Percentiles rank a stretch among this genome's conserved stretches.
These are phyloP conservation scores for Erodium texanum DNA, from an alignment of 441 rosid genomes.

Conservation along the genomic window DNA sequence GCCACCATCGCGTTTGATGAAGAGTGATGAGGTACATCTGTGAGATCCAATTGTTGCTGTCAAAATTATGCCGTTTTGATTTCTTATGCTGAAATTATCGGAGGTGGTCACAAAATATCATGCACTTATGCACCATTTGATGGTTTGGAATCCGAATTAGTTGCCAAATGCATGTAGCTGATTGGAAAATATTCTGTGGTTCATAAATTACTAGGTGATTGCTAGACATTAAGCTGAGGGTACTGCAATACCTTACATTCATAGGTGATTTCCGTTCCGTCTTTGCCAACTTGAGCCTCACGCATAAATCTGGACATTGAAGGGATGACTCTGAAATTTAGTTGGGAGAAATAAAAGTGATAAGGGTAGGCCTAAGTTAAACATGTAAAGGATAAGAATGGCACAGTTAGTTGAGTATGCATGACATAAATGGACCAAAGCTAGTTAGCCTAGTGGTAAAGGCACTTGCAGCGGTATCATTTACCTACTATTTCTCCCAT, in stretches of 20 bases:
- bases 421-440: not conserved
- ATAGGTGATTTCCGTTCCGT: not conserved
- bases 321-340: not conserved
- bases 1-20: conserved; percentile 49
- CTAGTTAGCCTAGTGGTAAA: too few species aligned
- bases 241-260: not conserved
- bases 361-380: too few species aligned
- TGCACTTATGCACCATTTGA: not conserved
- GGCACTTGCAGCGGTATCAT: too few species aligned
- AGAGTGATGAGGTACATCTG: conserved; percentile 56
- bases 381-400: not conserved
- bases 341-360: not conserved
- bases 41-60: conserved; percentile 5
- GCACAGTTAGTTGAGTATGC: not conserved
- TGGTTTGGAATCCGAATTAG: not conserved
- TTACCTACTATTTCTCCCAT: too few species aligned
- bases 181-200: not conserved
- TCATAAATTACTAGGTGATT: not conserved
- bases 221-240: not conserved
- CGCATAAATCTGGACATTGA: not conserved
- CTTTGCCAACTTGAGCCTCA: conserved; percentile 1
- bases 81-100: not conserved
- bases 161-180: not conserved
- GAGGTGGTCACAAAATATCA: not conserved
- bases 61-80: not conserved